Conservation (phyloP, 2,329 filamentous ascomycete genomes). For the Nakataea oryzae region DNA sequence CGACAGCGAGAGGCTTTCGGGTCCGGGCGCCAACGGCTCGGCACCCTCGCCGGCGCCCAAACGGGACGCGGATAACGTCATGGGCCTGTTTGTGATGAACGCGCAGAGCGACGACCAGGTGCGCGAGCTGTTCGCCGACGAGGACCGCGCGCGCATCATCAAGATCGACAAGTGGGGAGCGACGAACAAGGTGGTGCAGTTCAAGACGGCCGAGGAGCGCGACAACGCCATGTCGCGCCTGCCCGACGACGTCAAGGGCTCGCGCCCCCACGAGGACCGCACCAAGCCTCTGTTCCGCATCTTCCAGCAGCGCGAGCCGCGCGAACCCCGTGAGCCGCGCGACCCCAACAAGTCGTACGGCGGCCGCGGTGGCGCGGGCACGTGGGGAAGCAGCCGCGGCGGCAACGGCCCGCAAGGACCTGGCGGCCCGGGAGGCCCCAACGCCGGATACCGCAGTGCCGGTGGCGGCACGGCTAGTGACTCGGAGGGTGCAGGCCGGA, state of each 20-base stretch:
- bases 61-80: constrained; percentile 52
- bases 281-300: constrained; percentile 75
- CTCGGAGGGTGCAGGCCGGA: constrained; percentile 44
- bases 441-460: constrained; percentile 59
- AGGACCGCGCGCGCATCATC: constrained; percentile 72
- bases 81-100: constrained; percentile 84
- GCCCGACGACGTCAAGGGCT: constrained; percentile 58
- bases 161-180: constrained; percentile 70
- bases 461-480: constrained; percentile 70
- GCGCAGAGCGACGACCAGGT: constrained; percentile 75
- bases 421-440: constrained; percentile 35
- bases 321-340: constrained; percentile 23
- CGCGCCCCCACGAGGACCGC: constrained; percentile 50
- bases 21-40: constrained; percentile 39
- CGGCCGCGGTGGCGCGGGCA: constrained; percentile 53
- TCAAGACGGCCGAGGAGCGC: constrained; percentile 69
- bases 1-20: constrained; percentile 44
- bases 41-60: constrained; percentile 49
- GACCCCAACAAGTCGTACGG: constrained; percentile 28
- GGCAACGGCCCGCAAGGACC: neutral
- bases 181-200: constrained; percentile 77
- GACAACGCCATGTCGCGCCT: constrained; percentile 67
- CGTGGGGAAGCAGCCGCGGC: constrained; percentile 56
- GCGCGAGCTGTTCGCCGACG: constrained; percentile 69
- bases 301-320: constrained; percentile 56